Percentiles rank a stretch among this genome's conserved stretches.
Evolutionary conservation across 495 filamentous ascomycete species (phyloP).

Genomic region (Astrothelium subdiscretum): DNA sequence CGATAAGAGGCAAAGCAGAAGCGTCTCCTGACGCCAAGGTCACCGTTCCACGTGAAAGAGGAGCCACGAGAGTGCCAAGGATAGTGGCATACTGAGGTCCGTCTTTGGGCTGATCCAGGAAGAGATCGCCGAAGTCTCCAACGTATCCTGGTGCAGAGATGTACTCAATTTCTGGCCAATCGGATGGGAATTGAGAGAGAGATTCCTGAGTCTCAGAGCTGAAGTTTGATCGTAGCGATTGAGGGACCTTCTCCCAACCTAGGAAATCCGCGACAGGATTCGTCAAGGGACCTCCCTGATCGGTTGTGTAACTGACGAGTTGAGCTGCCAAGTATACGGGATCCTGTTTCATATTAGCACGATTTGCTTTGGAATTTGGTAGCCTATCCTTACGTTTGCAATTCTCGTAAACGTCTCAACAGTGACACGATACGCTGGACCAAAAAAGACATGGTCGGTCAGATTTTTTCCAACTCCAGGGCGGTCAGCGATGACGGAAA

Average conservation of each 20-base stretch:
- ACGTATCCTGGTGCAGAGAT: slow-evolving; percentile 20
- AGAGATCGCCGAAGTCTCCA: slow-evolving; percentile 10
- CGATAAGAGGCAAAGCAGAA: slow-evolving; percentile 38
- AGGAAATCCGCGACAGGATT: slow-evolving; percentile 14
- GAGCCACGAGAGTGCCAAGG: slow-evolving; percentile 30
- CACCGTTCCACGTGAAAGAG: slow-evolving; percentile 43
- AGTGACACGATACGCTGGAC: slow-evolving; percentile 8
- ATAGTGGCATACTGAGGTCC: slow-evolving; percentile 35
- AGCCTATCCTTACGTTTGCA: not conserved
- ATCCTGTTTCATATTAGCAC: not conserved
- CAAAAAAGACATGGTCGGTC: slow-evolving; percentile 19
- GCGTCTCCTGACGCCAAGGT: slow-evolving; percentile 35
- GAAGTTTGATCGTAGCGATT: slow-evolving; percentile 4
- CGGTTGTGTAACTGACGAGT: slow-evolving; percentile 7
- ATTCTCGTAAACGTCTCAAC: not conserved
- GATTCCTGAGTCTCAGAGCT: slow-evolving; percentile 12
- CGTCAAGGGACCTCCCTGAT: slow-evolving; percentile 13
- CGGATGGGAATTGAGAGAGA: slow-evolving; percentile 34
- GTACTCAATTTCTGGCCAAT: slow-evolving; percentile 53
- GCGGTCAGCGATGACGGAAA: slow-evolving; percentile 8
- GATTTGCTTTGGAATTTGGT: not conserved
- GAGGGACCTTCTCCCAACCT: slow-evolving; percentile 18
- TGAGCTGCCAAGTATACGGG: not conserved
- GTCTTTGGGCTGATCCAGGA: slow-evolving; percentile 1
- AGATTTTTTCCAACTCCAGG: slow-evolving; percentile 21